phyloP scores from a whole-genome alignment of 805 yeast genomes.

The Candida bentonensis region DNA sequence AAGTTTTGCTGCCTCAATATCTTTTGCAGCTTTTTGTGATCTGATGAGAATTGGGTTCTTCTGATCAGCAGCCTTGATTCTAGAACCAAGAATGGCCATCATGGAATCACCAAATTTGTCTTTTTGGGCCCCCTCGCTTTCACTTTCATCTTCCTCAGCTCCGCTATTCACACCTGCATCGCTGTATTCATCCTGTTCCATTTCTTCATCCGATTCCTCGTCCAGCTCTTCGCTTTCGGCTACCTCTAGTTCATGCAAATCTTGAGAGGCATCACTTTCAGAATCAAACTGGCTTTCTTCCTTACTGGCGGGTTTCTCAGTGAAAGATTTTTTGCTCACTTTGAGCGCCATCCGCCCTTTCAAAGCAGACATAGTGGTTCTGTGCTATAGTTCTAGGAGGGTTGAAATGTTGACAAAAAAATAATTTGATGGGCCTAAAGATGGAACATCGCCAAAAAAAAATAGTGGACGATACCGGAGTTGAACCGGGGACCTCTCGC shows the following conservation, averaged over 20 bases:
- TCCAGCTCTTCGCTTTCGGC: conserved; percentile 5
- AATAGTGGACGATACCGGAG: conserved; percentile 24
- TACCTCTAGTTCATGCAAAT: not conserved
- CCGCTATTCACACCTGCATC: conserved; percentile 15
- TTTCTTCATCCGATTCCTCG: conserved; percentile 13
- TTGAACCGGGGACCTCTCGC: conserved; percentile 26
- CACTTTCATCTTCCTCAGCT: conserved; percentile 14
- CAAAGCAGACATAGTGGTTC: not conserved
- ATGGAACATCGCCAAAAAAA: conserved; percentile 5
- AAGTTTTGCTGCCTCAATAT: conserved; percentile 65
- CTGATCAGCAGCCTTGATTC: conserved; percentile 77
- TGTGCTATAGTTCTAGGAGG: not conserved
- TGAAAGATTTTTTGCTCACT: conserved; percentile 7
- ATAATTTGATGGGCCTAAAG: not conserved
- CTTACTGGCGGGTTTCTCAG: conserved; percentile 5
- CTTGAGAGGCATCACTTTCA: not conserved
- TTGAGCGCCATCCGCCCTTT: not conserved
- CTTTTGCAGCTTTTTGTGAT: conserved; percentile 53
- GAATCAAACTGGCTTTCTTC: not conserved
- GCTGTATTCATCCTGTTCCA: conserved; percentile 12
- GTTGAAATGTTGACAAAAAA: not conserved
- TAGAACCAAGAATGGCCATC: conserved; percentile 69
- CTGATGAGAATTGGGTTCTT: conserved; percentile 85
- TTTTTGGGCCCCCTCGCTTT: too few species aligned
- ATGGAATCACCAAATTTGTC: conserved; percentile 71